A percentile compares a stretch with the other conserved stretches of the same genome.
These are phyloP conservation scores for Penicillium subrubescens DNA, from an alignment of 495 filamentous ascomycete genomes.

Conservation along the genomic window DNA sequence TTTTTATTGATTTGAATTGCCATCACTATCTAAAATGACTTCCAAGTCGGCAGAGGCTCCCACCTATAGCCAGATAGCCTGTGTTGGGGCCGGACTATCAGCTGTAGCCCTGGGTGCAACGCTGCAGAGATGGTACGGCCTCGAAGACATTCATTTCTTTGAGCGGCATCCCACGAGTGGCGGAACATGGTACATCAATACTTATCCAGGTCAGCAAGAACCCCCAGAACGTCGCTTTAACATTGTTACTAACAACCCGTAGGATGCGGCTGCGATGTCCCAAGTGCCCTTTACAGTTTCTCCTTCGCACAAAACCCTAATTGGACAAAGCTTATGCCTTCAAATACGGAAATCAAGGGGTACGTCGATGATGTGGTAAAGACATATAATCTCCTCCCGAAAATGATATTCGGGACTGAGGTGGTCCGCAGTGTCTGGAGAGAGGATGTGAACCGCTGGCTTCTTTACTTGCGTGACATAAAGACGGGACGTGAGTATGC, in stretches of 20 bases:
- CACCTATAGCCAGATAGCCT: constrained; percentile 31
- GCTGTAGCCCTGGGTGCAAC: constrained; percentile 32
- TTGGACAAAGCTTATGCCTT: constrained; percentile 46
- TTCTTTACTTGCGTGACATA: constrained; percentile 41
- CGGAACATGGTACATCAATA: constrained; percentile 35
- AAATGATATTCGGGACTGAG: constrained; percentile 45
- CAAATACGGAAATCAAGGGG: constrained; percentile 45
- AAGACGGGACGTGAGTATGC: constrained; percentile 23
- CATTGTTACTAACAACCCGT: not conserved
- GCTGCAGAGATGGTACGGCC: constrained; percentile 32
- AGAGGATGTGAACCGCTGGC: constrained; percentile 45
- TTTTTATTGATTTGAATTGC: not conserved
- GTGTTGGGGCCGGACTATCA: constrained; percentile 28
- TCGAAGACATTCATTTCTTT: constrained; percentile 34
- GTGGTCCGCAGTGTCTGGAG: constrained; percentile 47
- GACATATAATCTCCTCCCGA: constrained; percentile 44
- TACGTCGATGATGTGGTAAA: constrained; percentile 49
- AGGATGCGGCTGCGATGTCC: constrained; percentile 33
- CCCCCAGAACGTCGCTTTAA: not conserved
- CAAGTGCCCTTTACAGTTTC: constrained; percentile 48
- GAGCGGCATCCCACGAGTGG: constrained; percentile 27
- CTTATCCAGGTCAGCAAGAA: constrained; percentile 28
- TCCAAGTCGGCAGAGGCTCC: not conserved
- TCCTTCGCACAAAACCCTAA: constrained; percentile 50
- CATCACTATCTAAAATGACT: not conserved